Percentiles rank a stretch among this genome's conserved stretches.
Conservation (phyloP, 228 moss, liverwort and hornwort genomes). For the Sphagnum fallax region DNA sequence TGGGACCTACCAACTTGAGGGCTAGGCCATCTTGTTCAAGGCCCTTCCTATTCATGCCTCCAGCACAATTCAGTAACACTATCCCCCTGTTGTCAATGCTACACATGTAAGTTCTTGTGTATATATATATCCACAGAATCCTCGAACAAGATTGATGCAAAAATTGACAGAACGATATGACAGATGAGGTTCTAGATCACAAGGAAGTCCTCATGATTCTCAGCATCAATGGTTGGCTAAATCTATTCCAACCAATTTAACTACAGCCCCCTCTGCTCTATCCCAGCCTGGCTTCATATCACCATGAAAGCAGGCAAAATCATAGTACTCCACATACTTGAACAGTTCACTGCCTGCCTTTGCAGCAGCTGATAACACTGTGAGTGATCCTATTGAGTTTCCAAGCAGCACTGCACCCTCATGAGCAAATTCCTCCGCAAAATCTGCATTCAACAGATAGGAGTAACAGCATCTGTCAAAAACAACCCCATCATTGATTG, state of each 20-base stretch:
- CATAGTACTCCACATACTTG: conserved; percentile 32
- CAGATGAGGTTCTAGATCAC: too few species aligned
- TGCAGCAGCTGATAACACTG: conserved; percentile 80
- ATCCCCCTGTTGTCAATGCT: conserved; percentile 61
- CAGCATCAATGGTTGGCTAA: too few species aligned
- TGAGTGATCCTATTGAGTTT: conserved; percentile 94
- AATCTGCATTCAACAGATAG: conserved; percentile 40
- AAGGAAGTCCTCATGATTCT: too few species aligned
- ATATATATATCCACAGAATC: too few species aligned
- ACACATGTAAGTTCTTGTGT: background rate
- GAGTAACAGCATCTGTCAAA: background rate
- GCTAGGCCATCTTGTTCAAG: conserved; percentile 86
- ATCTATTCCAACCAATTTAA: too few species aligned
- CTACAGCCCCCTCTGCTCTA: too few species aligned
- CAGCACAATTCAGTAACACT: conserved; percentile 91
- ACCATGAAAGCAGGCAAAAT: too few species aligned
- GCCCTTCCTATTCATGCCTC: conserved; percentile 98
- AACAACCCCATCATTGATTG: background rate
- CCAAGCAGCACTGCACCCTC: conserved; percentile 85
- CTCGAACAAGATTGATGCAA: too few species aligned
- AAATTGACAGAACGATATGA: too few species aligned
- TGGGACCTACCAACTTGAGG: conserved; percentile 74
- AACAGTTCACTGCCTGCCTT: conserved; percentile 59
- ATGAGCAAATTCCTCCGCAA: conserved; percentile 59
- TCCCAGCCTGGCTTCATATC: too few species aligned